Base-by-base conservation (phyloP, 352 stramenopile genomes). In the Halophytophthora batemanensis region DNA sequence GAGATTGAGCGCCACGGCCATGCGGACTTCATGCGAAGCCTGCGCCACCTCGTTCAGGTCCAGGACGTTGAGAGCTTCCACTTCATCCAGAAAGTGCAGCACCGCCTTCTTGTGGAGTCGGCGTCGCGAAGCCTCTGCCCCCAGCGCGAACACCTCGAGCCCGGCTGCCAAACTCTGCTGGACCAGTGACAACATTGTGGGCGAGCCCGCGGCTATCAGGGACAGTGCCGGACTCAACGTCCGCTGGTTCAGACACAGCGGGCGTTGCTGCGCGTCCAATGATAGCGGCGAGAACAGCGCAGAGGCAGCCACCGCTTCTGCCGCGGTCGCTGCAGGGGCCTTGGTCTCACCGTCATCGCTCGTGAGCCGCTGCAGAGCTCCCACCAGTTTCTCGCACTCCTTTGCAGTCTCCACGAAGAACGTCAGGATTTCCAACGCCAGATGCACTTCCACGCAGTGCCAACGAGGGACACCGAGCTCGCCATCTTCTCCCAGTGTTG, bases 1-100 rank as follows among this genome's bases (percentile, higher is more conserved):
- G 5, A 97, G 21, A 53, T 98, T 97, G 22, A 98, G 50, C 29
- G 89, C 90, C 29, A 97, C 91, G 14, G 75, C 77, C 10, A 92
- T 46, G 8, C 60, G 60, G 28, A 64, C 50, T 21, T 57, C 67
- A 29, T 74, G 57, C 1, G 53, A 61, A 18, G 60, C 38, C 23
- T 66, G 45, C 2, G 36, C 23, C 10, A 40, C 17, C 1, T 66
- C 45, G 29, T 64, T 46, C 8, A 82, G 50, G 17, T 74, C 65
- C 22, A 86, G 29, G 19, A 57, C 49, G 18, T 74, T 77, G 23
- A 90, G 61, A 15, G 35, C 36, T 50, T 89, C 73, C 7, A 89
- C 73, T 0, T 55, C 59, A 21, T 82, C 64, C 7, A 89, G 53
- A 34, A 92, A 81, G 5, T 19, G 39, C 31, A 85, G 45, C 15